Evolutionary conservation across 495 filamentous ascomycete genomes (phyloP).

Genomic region (Trichocladium uniseriatum): DNA sequence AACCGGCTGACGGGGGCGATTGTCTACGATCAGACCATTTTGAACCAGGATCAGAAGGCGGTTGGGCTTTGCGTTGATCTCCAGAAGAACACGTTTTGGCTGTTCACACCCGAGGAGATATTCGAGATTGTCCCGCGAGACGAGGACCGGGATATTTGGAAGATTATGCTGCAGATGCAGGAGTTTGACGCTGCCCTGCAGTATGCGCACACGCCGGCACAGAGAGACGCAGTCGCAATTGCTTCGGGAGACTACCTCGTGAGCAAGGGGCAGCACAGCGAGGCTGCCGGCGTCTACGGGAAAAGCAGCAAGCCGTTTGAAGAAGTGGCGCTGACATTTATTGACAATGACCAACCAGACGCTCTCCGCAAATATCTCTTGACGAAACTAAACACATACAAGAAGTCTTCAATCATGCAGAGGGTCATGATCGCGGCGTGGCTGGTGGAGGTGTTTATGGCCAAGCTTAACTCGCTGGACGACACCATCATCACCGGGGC

Average conservation of each 20-base stretch:
- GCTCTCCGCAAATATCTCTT: constrained; percentile 83
- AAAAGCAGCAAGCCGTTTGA: constrained; percentile 95
- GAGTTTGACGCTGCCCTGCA: constrained; percentile 79
- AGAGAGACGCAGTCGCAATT: constrained; percentile 82
- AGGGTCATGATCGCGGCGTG: constrained; percentile 89
- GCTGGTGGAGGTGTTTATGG: constrained; percentile 95
- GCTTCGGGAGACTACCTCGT: constrained; percentile 83
- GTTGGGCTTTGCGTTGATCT: constrained; percentile 77
- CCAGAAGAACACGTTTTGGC: constrained; percentile 93
- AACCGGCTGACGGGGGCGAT: constrained; percentile 77
- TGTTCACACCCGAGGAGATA: constrained; percentile 82
- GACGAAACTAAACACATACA: constrained; percentile 72
- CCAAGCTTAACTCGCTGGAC: constrained; percentile 87
- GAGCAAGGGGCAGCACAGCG: constrained; percentile 64
- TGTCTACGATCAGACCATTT: constrained; percentile 75
- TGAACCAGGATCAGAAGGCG: constrained; percentile 69
- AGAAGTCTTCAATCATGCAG: constrained; percentile 82
- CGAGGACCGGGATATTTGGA: constrained; percentile 91
- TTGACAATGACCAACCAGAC: constrained; percentile 83
- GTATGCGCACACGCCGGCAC: constrained; percentile 60
- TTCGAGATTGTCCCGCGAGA: constrained; percentile 86
- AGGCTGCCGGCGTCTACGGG: constrained; percentile 84
- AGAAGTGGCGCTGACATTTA: constrained; percentile 82
- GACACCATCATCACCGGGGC: constrained; percentile 88
- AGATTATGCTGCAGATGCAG: constrained; percentile 73